A percentile compares a stretch with the other conserved stretches of the same genome.
Conservation (phyloP, 1,284 basidiomycete genomes). For the Sanghuangporus weigelae region DNA sequence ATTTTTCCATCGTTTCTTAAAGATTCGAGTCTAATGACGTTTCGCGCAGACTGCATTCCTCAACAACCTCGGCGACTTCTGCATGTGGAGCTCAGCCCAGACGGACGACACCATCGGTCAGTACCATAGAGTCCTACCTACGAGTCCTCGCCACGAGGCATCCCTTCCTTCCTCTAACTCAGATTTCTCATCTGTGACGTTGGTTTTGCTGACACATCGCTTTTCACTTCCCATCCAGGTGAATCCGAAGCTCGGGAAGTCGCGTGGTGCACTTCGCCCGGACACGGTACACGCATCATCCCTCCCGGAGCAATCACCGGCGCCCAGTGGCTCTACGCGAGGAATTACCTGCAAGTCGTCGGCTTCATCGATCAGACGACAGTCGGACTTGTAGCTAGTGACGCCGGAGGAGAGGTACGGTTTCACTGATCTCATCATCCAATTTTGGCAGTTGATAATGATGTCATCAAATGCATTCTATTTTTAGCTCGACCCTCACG, state of each 20-base stretch:
- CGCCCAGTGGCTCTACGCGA: conserved; percentile 33
- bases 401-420: conserved; percentile 25
- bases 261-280: conserved; percentile 56
- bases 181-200: background rate
- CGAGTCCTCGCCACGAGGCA: background rate
- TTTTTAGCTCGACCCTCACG: conserved; percentile 24
- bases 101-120: conserved; percentile 21
- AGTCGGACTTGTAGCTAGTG: conserved; percentile 26
- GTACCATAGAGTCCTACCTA: background rate
- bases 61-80: conserved; percentile 23
- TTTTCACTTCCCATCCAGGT: conserved; percentile 23
- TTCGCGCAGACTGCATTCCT: conserved; percentile 15
- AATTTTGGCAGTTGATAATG: background rate
- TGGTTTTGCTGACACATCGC: background rate
- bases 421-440: background rate
- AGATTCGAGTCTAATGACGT: background rate
- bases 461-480: background rate
- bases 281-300: conserved; percentile 53
- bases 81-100: conserved; percentile 26
- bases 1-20: conserved; percentile 16
- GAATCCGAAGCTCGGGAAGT: conserved; percentile 55
- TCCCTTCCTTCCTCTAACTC: background rate
- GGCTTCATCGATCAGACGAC: conserved; percentile 29
- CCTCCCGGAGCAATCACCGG: conserved; percentile 45
- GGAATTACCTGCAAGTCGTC: conserved; percentile 30